phyloP scores from a whole-genome alignment of 345 rosid genomes.

The Arabidopsis thaliana region TAIR10.1 NC_003076.8:19841501-19842000 shows the following conservation, averaged over 20 bases:
- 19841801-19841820: slow-evolving; percentile 80
- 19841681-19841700: slow-evolving; percentile 66
- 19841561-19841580: slow-evolving; percentile 70
- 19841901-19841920: slow-evolving; percentile 45
- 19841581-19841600: slow-evolving; percentile 59
- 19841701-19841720: slow-evolving; percentile 68
- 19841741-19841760: slow-evolving; percentile 54
- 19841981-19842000: slow-evolving; percentile 55
- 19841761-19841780: slow-evolving; percentile 74
- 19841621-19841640: slow-evolving; percentile 74
- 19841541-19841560: slow-evolving; percentile 70
- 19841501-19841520: slow-evolving; percentile 61
- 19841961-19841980: slow-evolving; percentile 58
- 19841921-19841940: slow-evolving; percentile 43
- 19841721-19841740: slow-evolving; percentile 65
- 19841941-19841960: slow-evolving; percentile 55
- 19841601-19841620: slow-evolving; percentile 63
- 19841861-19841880: slow-evolving; percentile 61
- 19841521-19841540: slow-evolving; percentile 61
- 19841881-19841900: slow-evolving; percentile 59
- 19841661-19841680: slow-evolving; percentile 58
- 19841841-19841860: slow-evolving; percentile 65
- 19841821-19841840: slow-evolving; percentile 62
- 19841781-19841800: slow-evolving; percentile 79
- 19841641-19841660: slow-evolving; percentile 72